A percentile compares a stretch with the other conserved stretches of the same genome.
These are phyloP conservation scores for Hawksworthiomyces lignivorus DNA, from an alignment of 2,329 filamentous ascomycete genomes.

Conservation along the genomic window DNA sequence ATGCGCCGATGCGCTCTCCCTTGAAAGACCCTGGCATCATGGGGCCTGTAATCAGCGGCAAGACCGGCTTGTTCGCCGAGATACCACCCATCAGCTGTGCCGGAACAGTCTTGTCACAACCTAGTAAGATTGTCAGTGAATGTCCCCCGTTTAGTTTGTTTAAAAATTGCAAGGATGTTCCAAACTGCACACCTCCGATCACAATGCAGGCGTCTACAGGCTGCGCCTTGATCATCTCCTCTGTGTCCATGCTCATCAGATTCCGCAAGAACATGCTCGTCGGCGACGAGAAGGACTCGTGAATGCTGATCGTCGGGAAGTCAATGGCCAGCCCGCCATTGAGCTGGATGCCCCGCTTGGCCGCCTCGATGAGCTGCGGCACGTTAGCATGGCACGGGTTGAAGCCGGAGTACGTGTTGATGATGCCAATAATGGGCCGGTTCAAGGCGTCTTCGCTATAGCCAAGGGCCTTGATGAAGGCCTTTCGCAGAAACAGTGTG, in stretches of 20 bases:
- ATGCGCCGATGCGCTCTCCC: slow-evolving; percentile 60
- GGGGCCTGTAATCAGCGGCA: slow-evolving; percentile 62
- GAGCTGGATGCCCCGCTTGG: slow-evolving; percentile 56
- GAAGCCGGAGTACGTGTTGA: slow-evolving; percentile 66
- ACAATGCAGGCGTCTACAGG: slow-evolving; percentile 61
- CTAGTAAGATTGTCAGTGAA: slow-evolving; percentile 27
- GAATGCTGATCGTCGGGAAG: slow-evolving; percentile 66
- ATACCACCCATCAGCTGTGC: slow-evolving; percentile 71
- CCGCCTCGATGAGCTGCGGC: slow-evolving; percentile 63
- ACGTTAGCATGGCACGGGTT: slow-evolving; percentile 70
- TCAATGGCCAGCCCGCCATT: slow-evolving; percentile 61
- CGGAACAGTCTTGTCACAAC: slow-evolving; percentile 67
- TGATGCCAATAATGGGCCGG: slow-evolving; percentile 64
- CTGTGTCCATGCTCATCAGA: slow-evolving; percentile 72
- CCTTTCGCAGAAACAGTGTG: slow-evolving; percentile 65
- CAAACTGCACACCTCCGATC: slow-evolving; percentile 50
- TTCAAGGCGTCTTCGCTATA: slow-evolving; percentile 66
- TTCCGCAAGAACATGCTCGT: slow-evolving; percentile 71
- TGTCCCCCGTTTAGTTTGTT: no score
- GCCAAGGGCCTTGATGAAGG: slow-evolving; percentile 69
- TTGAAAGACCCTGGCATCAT: slow-evolving; percentile 65
- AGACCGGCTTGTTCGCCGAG: slow-evolving; percentile 63
- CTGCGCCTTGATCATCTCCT: slow-evolving; percentile 69
- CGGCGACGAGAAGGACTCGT: slow-evolving; percentile 61
- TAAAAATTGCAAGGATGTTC: no score